Base-by-base conservation (phyloP, 768 basidiomycete species). In the Baorangia bicolor region DNA sequence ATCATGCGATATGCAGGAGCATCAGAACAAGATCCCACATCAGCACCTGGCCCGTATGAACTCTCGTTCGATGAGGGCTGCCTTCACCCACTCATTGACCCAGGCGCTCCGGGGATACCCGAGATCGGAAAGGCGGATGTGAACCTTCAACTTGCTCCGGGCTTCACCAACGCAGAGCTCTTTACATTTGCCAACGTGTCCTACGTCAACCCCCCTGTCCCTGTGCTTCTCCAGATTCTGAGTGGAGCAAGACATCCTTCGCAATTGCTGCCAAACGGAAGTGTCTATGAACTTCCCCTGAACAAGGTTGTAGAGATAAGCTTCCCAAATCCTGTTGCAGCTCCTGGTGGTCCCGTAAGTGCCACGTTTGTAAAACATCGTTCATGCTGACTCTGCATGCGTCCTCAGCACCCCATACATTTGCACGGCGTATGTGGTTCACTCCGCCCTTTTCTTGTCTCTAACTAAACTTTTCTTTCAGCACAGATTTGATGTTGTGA, bases 171-270 rank as follows among this genome's bases (percentile, higher is more conserved):
- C 28, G 1, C 21, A 1, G 47, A 34, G 2, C 30, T 14, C 9
- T 73, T 64, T 43, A 61, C 57, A 4, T 23, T 74, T 12, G 73
- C 73, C 44, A 64, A 61, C 7, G 55, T 45, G n/a, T 62, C 75
- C n/a, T 84, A 65, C 49, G 27, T 64, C 6, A 64, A 72, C 7
- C 80, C 84, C 0, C 65, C 73, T 0, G 67, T 78, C 2, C 83
- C 85, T 0, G 81, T 84, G 5, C 74, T 86, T 16, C 74, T 85
- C 1, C 85, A 86, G 59, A 81, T 85, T 33, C 64, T 86, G 31
- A 84, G 78, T 52, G 85, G 85, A 0, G 77, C 78, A 0, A 63
- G 63, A 27, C 71, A 74, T 12, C 73, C 84, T 0, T 69, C 72
- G 18, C 71, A 80, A 2, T 66, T 87, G 8, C 61, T 86, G 11